Conservation (phyloP, 257 asterid species). For the Ilex aquifolium region DNA sequence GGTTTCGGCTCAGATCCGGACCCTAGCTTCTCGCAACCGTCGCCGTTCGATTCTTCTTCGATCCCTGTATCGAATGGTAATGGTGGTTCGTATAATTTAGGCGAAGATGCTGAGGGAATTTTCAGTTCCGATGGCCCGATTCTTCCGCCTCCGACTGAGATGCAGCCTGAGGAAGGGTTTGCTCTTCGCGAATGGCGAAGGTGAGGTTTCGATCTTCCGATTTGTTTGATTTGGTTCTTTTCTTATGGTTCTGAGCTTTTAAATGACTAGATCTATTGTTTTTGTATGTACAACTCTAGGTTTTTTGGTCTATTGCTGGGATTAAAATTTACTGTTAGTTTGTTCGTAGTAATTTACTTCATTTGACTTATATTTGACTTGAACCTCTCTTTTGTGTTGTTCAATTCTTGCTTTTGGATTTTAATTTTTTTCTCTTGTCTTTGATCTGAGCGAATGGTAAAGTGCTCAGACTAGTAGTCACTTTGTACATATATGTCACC, state of each 20-base stretch:
- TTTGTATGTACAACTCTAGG: no score
- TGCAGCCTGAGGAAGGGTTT: conserved; percentile 70
- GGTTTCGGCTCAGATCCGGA: conserved; percentile 46
- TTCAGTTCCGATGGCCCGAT: conserved; percentile 81
- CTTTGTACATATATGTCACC: no score
- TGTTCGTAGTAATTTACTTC: no score
- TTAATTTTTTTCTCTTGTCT: no score
- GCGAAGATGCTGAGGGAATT: conserved; percentile 54
- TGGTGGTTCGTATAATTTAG: conserved; percentile 23
- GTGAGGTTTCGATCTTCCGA: conserved; percentile 32
- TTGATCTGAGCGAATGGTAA: no score
- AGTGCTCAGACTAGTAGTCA: no score
- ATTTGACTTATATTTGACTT: no score
- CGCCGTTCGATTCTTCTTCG: conserved; percentile 36
- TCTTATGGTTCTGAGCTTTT: conserved; percentile 8
- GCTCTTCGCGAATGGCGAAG: conserved; percentile 93
- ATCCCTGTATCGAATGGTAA: conserved; percentile 67
- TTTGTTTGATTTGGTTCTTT: conserved; percentile 10
- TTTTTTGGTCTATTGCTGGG: no score
- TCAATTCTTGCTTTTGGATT: no score
- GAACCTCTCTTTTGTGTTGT: no score
- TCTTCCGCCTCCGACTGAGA: conserved; percentile 77
- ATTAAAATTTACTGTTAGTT: no score
- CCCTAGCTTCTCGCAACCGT: conserved; percentile 6
- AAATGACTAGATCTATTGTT: neutral